Evolutionary conservation across 345 rosid species (phyloP).

Genomic region (Luvunga scandens): DNA sequence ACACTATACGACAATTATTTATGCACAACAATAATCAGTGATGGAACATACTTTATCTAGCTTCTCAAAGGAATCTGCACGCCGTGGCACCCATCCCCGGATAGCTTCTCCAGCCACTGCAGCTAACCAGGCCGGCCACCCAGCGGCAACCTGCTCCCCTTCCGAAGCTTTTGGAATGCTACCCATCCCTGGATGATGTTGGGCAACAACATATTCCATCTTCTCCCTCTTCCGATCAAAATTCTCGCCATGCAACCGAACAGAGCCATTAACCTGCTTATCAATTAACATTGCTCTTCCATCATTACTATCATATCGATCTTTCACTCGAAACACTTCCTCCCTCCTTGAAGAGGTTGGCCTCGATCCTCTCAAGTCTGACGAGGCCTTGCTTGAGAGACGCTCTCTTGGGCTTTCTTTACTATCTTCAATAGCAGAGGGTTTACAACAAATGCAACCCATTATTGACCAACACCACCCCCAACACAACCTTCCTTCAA

Average conservation of each 20-base stretch:
- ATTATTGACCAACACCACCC: constrained; percentile 48
- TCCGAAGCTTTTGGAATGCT: constrained; percentile 68
- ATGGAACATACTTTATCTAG: constrained; percentile 75
- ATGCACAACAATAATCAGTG: constrained; percentile 8
- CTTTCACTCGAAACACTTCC: constrained; percentile 52
- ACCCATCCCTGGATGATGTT: constrained; percentile 59
- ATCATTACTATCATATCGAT: constrained; percentile 53
- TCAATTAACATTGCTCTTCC: constrained; percentile 54
- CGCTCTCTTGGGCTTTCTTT: constrained; percentile 80
- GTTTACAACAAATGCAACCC: constrained; percentile 90
- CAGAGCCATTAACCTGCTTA: constrained; percentile 66
- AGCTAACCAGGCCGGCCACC: constrained; percentile 99
- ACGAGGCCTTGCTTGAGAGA: constrained; percentile 54
- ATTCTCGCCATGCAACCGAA: constrained; percentile 52
- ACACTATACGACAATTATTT: background rate
- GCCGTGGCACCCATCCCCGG: constrained; percentile 92
- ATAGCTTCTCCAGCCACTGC: constrained; percentile 98
- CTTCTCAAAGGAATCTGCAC: constrained; percentile 96
- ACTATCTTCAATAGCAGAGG: constrained; percentile 81
- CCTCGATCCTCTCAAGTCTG: constrained; percentile 57
- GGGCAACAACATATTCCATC: constrained; percentile 47
- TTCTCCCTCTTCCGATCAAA: constrained; percentile 68
- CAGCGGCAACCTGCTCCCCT: constrained; percentile 95
- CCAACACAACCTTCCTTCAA: constrained; percentile 25
- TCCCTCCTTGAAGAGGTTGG: constrained; percentile 72